Conservation (phyloP, 1,284 basidiomycete genomes). For the Leucocoprinus gongylophorus region DNA sequence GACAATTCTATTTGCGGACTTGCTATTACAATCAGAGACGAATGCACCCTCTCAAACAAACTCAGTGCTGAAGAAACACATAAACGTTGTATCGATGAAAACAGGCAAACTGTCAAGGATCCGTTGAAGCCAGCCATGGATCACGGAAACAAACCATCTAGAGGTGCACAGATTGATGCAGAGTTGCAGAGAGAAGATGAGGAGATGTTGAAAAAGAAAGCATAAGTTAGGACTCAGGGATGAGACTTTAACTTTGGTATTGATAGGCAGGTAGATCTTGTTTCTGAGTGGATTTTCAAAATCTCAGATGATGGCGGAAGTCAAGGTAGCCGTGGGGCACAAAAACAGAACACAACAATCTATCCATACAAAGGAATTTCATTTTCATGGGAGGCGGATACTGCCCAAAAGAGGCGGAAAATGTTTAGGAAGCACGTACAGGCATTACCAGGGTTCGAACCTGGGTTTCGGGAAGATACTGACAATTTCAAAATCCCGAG, state of each 20-base stretch:
- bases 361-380: neutral
- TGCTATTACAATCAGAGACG: slow-evolving; percentile 26
- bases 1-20: neutral
- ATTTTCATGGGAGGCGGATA: no score
- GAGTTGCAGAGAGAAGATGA: slow-evolving; percentile 48
- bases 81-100: slow-evolving; percentile 25
- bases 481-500: slow-evolving; percentile 27
- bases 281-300: no score
- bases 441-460: slow-evolving; percentile 28
- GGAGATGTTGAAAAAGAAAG: slow-evolving; percentile 39
- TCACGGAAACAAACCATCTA: slow-evolving; percentile 55
- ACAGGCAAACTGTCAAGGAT: slow-evolving; percentile 27
- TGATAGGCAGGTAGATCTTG: no score
- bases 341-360: no score
- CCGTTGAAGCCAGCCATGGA: slow-evolving; percentile 37
- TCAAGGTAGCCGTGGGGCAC: no score
- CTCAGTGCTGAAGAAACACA: slow-evolving; percentile 30
- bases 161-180: slow-evolving; percentile 55
- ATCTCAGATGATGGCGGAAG: no score
- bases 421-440: neutral
- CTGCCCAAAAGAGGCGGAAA: no score
- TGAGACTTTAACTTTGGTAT: no score
- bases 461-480: slow-evolving; percentile 24
- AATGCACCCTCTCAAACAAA: slow-evolving; percentile 35
- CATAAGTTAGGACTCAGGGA: no score